Conservation (phyloP, 2,329 filamentous ascomycete species). For the Ophiosphaerella korrae region DNA sequence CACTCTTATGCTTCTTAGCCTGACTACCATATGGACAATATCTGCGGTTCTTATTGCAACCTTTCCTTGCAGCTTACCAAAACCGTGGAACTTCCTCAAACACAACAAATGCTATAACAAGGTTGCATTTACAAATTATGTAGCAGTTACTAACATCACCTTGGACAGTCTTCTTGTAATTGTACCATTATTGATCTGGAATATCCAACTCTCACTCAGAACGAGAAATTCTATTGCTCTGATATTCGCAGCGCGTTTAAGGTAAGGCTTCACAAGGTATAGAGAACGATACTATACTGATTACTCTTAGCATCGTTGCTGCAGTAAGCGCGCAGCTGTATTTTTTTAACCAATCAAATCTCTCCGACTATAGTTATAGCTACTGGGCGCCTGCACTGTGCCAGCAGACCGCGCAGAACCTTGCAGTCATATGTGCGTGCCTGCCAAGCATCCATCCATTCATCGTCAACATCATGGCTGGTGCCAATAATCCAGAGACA, state of each 20-base stretch:
- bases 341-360: conserved; percentile 24
- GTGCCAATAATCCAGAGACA: conserved; percentile 15
- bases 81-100: conserved; percentile 22
- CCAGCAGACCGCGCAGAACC: conserved; percentile 35
- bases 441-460: conserved; percentile 33
- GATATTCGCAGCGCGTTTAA: conserved; percentile 29
- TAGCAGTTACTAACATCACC: conserved; percentile 33
- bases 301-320: conserved; percentile 26
- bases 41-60: conserved; percentile 30
- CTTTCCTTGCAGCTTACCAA: conserved; percentile 30
- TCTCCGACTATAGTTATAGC: conserved; percentile 17
- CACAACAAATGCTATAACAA: conserved; percentile 26
- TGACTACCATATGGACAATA: conserved; percentile 31
- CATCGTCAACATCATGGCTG: conserved; percentile 25
- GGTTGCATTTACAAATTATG: conserved; percentile 33
- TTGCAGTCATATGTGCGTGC: conserved; percentile 37
- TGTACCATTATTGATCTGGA: conserved; percentile 38
- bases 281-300: not conserved
- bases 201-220: conserved; percentile 24
- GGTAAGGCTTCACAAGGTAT: conserved; percentile 14
- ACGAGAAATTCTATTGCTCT: conserved; percentile 30
- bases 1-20: conserved; percentile 20
- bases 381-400: conserved; percentile 29
- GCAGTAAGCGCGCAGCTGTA: conserved; percentile 26
- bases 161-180: conserved; percentile 31